A percentile compares a stretch with the other conserved stretches of the same genome.
Evolutionary conservation across 305 asterid species (phyloP).

Genomic region (Andrographis paniculata): DNA sequence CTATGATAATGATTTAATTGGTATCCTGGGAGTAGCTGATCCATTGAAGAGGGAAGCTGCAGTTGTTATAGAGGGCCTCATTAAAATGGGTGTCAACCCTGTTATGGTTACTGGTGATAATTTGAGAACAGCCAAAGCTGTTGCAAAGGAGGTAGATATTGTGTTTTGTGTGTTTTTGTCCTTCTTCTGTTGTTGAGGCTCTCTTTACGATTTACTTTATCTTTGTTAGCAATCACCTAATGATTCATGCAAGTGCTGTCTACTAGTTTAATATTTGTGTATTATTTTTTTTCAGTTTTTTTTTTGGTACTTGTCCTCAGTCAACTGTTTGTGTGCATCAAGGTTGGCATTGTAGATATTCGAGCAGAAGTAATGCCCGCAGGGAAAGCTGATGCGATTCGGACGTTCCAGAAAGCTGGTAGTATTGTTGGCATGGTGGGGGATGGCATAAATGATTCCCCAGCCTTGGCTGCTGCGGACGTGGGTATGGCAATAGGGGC

Average conservation of each 20-base stretch:
- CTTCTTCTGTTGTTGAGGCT: too few relatives aligned
- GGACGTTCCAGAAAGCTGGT: conserved; percentile 76
- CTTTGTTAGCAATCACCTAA: too few relatives aligned
- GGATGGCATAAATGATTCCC: conserved; percentile 96
- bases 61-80: conserved; percentile 84
- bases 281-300: too few relatives aligned
- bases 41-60: conserved; percentile 98
- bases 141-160: conserved; percentile 84
- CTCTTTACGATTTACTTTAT: too few relatives aligned
- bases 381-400: conserved; percentile 94
- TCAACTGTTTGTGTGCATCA: conserved; percentile 22
- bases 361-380: conserved; percentile 99
- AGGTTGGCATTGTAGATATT: conserved; percentile 87
- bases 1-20: conserved; percentile 41
- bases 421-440: conserved; percentile 96
- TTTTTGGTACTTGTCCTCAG: too few relatives aligned
- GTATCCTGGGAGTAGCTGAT: conserved; percentile 94
- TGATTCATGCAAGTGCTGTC: too few relatives aligned
- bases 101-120: conserved; percentile 99
- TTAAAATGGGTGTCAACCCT: conserved; percentile 86
- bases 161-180: neutral
- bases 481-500: conserved; percentile 99
- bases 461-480: conserved; percentile 96
- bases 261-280: too few relatives aligned
- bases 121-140: conserved; percentile 97